Conservation (phyloP, 2,329 filamentous ascomycete genomes). For the Bipolaris gigantea region DNA sequence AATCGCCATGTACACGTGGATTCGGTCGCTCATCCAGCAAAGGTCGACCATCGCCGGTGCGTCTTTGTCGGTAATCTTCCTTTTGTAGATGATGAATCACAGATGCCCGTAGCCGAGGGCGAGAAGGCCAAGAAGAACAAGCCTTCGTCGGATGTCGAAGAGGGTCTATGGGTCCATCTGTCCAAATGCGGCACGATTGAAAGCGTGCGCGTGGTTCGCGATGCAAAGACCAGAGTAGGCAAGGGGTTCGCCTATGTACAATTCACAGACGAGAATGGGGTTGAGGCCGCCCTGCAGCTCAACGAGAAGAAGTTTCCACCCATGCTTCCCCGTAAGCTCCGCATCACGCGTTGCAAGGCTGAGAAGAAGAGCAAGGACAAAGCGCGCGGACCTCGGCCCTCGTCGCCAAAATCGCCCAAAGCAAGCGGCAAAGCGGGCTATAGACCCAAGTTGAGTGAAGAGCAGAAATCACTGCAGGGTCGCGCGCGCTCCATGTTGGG, state of each 20-base stretch:
- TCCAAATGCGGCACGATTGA: slow-evolving; percentile 79
- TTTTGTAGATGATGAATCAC: slow-evolving; percentile 89
- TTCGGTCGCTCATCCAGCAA: slow-evolving; percentile 82
- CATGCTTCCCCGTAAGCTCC: slow-evolving; percentile 84
- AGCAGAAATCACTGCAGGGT: slow-evolving; percentile 72
- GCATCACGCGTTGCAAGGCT: slow-evolving; percentile 84
- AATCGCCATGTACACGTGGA: slow-evolving; percentile 90
- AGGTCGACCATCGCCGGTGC: slow-evolving; percentile 82
- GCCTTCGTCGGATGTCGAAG: slow-evolving; percentile 81
- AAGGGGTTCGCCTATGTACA: slow-evolving; percentile 99
- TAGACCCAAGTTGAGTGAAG: slow-evolving; percentile 69
- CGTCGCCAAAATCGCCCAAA: slow-evolving; percentile 20
- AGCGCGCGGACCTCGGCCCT: slow-evolving; percentile 32
- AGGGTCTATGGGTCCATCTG: slow-evolving; percentile 87
- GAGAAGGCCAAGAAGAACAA: slow-evolving; percentile 67
- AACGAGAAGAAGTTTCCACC: slow-evolving; percentile 92
- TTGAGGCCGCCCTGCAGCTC: slow-evolving; percentile 86
- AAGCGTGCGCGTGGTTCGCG: slow-evolving; percentile 88
- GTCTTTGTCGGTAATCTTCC: slow-evolving; percentile 96
- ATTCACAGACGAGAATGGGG: slow-evolving; percentile 82
- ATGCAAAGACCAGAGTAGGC: slow-evolving; percentile 85
- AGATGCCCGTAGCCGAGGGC: slow-evolving; percentile 63
- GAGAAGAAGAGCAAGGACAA: slow-evolving; percentile 49
- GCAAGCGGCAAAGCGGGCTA: slow-evolving; percentile 55
- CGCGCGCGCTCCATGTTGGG: slow-evolving; percentile 75